Evolutionary conservation across 2,329 filamentous ascomycete genomes (phyloP), one percentile per base, ranked within the genome.

Genomic region (Metarhizium robertsii): DNA sequence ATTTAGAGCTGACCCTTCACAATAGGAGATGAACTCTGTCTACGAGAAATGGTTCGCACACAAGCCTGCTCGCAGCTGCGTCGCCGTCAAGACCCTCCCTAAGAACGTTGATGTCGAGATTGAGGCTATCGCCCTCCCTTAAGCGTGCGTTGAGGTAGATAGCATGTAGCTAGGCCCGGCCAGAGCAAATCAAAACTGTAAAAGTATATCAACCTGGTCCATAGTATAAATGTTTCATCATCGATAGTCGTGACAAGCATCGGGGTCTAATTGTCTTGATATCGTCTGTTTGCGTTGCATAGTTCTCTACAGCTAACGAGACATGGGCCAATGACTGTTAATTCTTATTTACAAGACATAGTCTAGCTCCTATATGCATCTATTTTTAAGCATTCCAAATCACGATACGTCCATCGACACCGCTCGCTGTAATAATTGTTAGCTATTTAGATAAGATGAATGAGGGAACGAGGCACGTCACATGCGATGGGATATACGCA

Each of bases 71-170:
- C 81, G 90, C 63, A 91, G 86, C 74, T 96, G 90, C 69, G 90
- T 96, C 54, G 90, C 90, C 5, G 92, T 95, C 61, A 92, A 94
- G 79, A 84, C 88, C 64, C 80, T 96, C 61, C 91, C 91, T 58
- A 90, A 92, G 79, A 85, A 85, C 55, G 90, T 91, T 46, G 85
- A 90, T 58, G 85, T 96, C 29, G 91, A 95, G 79, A 94, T 96
- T 68, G 90, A 96, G 79, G 88, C 85, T 69, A 87, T 94, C 76
- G 90, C 90, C 55, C 77, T 87, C 55, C 79, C 85, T 59, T 85
- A 71, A 69, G 61, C 29, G 14, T 14, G 16, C 20, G 8, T 32
- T 20, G 29, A 50, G 32, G 46, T 18, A n/a, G n/a, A 13, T 32
- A 8, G n/a, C 8, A n/a, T 11, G 16, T 48, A 48, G 45, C 25